A percentile compares a stretch with the other conserved stretches of the same genome.
These are phyloP conservation scores for Agaricus blazei DNA, from an alignment of 768 basidiomycete genomes.

Conservation along the genomic window DNA sequence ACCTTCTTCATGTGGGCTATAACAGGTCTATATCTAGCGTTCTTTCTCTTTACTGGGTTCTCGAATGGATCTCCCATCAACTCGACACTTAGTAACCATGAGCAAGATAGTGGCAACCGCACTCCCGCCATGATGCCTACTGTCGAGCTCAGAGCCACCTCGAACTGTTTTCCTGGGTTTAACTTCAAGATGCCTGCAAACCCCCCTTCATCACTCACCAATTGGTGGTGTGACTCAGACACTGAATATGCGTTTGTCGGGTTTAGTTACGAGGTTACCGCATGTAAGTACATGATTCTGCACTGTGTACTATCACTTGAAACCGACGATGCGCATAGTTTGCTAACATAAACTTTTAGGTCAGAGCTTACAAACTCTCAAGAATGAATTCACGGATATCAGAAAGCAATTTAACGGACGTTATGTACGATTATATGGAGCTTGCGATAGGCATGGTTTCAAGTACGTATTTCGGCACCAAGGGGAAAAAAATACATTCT, in stretches of 20 bases:
- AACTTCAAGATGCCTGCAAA: constrained; percentile 51
- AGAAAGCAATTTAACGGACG: constrained; percentile 53
- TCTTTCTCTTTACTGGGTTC: not conserved
- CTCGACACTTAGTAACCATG: not conserved
- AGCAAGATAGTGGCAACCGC: not conserved
- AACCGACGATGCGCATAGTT: not conserved
- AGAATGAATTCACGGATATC: constrained; percentile 56
- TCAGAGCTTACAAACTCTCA: constrained; percentile 47
- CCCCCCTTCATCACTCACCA: constrained; percentile 37
- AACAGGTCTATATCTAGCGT: not conserved
- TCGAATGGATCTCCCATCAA: not conserved
- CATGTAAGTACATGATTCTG: constrained; percentile 36
- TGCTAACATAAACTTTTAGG: constrained; percentile 30
- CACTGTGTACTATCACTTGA: not conserved
- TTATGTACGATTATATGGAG: constrained; percentile 57
- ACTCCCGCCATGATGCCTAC: not conserved
- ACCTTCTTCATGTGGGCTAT: not conserved
- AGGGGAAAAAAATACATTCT: not conserved
- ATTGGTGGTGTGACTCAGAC: constrained; percentile 61
- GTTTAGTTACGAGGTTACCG: constrained; percentile 70
- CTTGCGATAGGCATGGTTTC: constrained; percentile 40
- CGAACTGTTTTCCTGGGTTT: constrained; percentile 33
- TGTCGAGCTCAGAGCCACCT: not conserved
- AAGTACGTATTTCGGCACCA: constrained; percentile 28
- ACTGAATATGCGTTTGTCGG: constrained; percentile 76